phyloP scores from a whole-genome alignment of 2,329 filamentous ascomycete genomes.

The Alternaria sp. region DNA sequence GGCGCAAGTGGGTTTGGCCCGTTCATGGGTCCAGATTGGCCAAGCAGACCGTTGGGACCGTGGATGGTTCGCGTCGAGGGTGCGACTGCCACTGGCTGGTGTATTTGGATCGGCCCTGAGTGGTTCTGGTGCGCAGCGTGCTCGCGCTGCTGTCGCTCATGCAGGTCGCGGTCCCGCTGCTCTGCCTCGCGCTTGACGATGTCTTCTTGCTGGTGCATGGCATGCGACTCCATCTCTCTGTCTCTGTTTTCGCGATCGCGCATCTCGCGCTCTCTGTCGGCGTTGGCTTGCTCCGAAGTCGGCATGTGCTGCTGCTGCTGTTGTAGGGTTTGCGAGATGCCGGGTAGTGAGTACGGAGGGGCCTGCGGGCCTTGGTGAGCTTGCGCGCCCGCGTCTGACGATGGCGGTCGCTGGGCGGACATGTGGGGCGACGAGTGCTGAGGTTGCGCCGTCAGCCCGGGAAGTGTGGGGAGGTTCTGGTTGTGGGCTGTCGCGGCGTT shows the following conservation, averaged over 20 bases:
- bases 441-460: constrained; percentile 53
- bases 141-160: constrained; percentile 65
- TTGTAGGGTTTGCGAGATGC: constrained; percentile 52
- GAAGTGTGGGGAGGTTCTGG: constrained; percentile 54
- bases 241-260: constrained; percentile 52
- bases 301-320: constrained; percentile 47
- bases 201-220: constrained; percentile 60
- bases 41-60: constrained; percentile 85
- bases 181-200: constrained; percentile 52
- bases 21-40: constrained; percentile 60
- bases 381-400: constrained; percentile 47
- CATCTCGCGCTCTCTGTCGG: constrained; percentile 56
- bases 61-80: constrained; percentile 81
- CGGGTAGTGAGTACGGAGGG: constrained; percentile 53
- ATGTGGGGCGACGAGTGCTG: constrained; percentile 52
- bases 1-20: constrained; percentile 56
- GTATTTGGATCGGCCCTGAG: constrained; percentile 85
- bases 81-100: constrained; percentile 84
- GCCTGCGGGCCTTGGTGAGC: constrained; percentile 43
- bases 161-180: constrained; percentile 64
- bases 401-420: constrained; percentile 43
- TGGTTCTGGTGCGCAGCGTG: constrained; percentile 83
- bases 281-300: constrained; percentile 41
- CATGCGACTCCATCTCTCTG: constrained; percentile 61
- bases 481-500: constrained; percentile 43